Percentiles rank a stretch among this genome's conserved stretches.
Conservation (phyloP, 2,329 filamentous ascomycete species). For the Hypoxylon sp. region DNA sequence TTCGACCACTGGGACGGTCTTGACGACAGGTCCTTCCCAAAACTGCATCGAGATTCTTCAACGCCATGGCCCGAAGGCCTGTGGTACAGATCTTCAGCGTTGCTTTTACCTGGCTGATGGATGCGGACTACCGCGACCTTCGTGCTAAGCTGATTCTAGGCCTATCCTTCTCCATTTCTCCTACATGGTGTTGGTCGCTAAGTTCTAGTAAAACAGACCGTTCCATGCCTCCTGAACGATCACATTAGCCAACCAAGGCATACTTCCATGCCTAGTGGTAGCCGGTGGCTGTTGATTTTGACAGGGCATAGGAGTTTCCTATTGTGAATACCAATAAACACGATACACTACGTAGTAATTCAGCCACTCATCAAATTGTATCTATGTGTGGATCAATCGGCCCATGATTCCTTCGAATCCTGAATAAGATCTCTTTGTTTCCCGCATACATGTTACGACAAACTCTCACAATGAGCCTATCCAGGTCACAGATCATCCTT, state of each 20-base stretch:
- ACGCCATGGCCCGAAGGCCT: constrained; percentile 6
- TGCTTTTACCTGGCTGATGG: constrained; percentile 14
- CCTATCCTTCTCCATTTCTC: constrained; percentile 16
- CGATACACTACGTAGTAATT: constrained; percentile 29
- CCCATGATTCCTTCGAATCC: constrained; percentile 19
- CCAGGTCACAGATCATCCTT: constrained; percentile 31
- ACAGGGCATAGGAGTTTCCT: constrained; percentile 24
- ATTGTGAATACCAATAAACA: constrained; percentile 28
- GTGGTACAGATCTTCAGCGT: constrained; percentile 18
- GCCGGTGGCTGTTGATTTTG: constrained; percentile 17
- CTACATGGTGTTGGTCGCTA: constrained; percentile 12
- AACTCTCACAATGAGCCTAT: constrained; percentile 22
- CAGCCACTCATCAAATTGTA: constrained; percentile 26
- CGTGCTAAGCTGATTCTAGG: constrained; percentile 7
- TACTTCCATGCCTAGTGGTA: constrained; percentile 5
- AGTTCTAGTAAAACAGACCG: constrained; percentile 17
- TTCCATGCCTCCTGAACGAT: constrained; percentile 1
- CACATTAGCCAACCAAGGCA: constrained; percentile 30
- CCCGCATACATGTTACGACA: constrained; percentile 25
- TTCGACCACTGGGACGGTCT: constrained; percentile 21
- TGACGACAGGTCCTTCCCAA: constrained; percentile 28
- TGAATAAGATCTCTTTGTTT: constrained; percentile 37
- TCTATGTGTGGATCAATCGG: constrained; percentile 11
- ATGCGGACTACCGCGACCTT: constrained; percentile 10
- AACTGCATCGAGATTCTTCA: constrained; percentile 13